These are phyloP conservation scores for Colletotrichum sp. DNA, from an alignment of 2,329 filamentous ascomycete species.

Conservation along the genomic window DNA sequence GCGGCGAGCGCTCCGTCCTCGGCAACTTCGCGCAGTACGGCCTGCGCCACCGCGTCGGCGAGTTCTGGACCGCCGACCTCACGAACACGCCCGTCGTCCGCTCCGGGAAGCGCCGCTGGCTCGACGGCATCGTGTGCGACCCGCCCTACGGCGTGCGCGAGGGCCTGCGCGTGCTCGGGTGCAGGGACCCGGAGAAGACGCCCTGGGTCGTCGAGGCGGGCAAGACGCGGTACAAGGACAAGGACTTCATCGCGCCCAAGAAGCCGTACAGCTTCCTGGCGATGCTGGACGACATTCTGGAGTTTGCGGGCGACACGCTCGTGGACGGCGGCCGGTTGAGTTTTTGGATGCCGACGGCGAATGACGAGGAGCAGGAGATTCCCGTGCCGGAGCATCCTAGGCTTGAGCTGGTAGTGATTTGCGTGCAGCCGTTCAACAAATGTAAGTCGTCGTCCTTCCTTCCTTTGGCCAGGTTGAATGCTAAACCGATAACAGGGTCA, in stretches of 20 bases:
- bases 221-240: slow-evolving; percentile 70
- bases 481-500: slow-evolving; percentile 65
- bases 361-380: slow-evolving; percentile 78
- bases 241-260: slow-evolving; percentile 84
- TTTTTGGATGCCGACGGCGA: slow-evolving; percentile 97
- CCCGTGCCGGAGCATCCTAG: slow-evolving; percentile 77
- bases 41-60: slow-evolving; percentile 69
- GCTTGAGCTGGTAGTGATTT: slow-evolving; percentile 75
- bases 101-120: slow-evolving; percentile 48
- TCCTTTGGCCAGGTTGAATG: neutral
- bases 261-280: slow-evolving; percentile 89
- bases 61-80: slow-evolving; percentile 83
- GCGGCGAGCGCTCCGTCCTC: slow-evolving; percentile 51
- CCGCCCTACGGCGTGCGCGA: slow-evolving; percentile 96
- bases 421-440: slow-evolving; percentile 87
- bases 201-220: slow-evolving; percentile 71
- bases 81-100: slow-evolving; percentile 80
- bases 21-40: slow-evolving; percentile 89
- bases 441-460: slow-evolving; percentile 56
- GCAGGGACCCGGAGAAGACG: slow-evolving; percentile 67
- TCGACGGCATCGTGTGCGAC: slow-evolving; percentile 94
- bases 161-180: slow-evolving; percentile 85
- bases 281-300: slow-evolving; percentile 88
- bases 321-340: slow-evolving; percentile 81
- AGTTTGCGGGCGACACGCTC: slow-evolving; percentile 78